These are phyloP conservation scores for Fistulifera solaris DNA, from an alignment of 108 stramenopile species.

Conservation along the genomic window DNA sequence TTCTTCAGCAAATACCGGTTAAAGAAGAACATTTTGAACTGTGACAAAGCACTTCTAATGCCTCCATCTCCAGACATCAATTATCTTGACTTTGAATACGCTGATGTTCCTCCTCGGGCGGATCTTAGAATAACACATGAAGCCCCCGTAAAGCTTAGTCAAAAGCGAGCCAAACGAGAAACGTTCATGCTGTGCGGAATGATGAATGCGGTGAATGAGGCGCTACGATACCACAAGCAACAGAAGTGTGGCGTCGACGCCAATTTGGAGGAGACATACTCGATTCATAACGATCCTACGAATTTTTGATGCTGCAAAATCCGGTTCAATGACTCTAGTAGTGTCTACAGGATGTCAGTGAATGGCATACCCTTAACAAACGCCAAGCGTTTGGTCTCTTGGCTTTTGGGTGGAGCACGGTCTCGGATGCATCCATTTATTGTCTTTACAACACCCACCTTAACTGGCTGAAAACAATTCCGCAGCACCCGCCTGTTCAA, in stretches of 20 bases:
- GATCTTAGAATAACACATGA: neutral
- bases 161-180: constrained; percentile 31
- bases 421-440: too few relatives aligned
- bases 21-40: constrained; percentile 47
- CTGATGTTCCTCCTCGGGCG: constrained; percentile 3
- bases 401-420: too few relatives aligned
- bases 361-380: too few relatives aligned
- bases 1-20: constrained; percentile 43
- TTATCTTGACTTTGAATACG: neutral
- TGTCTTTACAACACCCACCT: too few relatives aligned
- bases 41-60: constrained; percentile 39
- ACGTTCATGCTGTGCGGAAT: constrained; percentile 66
- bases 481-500: too few relatives aligned
- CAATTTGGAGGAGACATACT: constrained; percentile 24
- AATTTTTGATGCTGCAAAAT: neutral
- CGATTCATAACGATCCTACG: constrained; percentile 7
- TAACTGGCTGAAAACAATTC: too few relatives aligned
- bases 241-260: constrained; percentile 51
- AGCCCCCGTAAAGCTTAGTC: neutral
- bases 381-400: too few relatives aligned
- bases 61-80: constrained; percentile 18
- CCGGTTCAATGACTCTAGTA: too few relatives aligned
- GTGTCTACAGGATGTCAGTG: too few relatives aligned
- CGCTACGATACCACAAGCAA: constrained; percentile 60
- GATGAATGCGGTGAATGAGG: constrained; percentile 63